Percentiles rank a stretch among this genome's conserved stretches.
Evolutionary conservation across 176 grass and related monocot genomes (phyloP).

Genomic region (Oryza glumipatula): DNA sequence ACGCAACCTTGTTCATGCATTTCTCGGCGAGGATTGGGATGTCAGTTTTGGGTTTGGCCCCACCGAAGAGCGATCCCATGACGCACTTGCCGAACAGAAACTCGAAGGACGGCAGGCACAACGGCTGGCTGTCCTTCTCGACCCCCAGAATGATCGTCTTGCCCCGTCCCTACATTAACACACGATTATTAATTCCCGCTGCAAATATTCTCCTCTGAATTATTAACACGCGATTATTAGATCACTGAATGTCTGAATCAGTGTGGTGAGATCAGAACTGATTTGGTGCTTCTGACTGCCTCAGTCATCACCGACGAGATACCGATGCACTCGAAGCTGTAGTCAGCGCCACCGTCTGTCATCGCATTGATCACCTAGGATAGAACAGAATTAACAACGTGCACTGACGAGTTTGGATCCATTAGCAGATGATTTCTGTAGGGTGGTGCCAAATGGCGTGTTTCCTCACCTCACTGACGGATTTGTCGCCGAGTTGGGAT

Average conservation of each 20-base stretch:
- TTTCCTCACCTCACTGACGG: conserved; percentile 44
- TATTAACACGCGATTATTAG: neutral
- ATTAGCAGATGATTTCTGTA: neutral
- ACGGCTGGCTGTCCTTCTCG: conserved; percentile 40
- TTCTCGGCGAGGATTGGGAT: conserved; percentile 68
- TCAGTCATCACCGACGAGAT: conserved; percentile 59
- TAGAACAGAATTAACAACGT: neutral
- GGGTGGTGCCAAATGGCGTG: no score
- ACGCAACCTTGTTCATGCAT: conserved; percentile 63
- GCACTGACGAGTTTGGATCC: neutral
- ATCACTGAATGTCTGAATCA: neutral
- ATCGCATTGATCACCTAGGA: conserved; percentile 63
- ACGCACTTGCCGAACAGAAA: conserved; percentile 61
- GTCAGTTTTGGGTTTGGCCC: conserved; percentile 73
- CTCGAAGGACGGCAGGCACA: conserved; percentile 46
- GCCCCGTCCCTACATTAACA: conserved; percentile 50
- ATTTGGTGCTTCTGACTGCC: conserved; percentile 60
- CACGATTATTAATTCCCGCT: neutral
- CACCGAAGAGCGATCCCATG: conserved; percentile 64
- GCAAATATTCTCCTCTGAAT: neutral
- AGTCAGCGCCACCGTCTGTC: conserved; percentile 64
- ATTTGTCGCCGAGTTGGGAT: conserved; percentile 40
- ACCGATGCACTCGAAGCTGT: conserved; percentile 80
- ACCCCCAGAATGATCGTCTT: conserved; percentile 69
- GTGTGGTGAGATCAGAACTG: conserved; percentile 26